Evolutionary conservation across 1,284 basidiomycete genomes (phyloP), one percentile per base, ranked within the genome.

Genomic region (Cutaneotrichosporon spelunceum): DNA sequence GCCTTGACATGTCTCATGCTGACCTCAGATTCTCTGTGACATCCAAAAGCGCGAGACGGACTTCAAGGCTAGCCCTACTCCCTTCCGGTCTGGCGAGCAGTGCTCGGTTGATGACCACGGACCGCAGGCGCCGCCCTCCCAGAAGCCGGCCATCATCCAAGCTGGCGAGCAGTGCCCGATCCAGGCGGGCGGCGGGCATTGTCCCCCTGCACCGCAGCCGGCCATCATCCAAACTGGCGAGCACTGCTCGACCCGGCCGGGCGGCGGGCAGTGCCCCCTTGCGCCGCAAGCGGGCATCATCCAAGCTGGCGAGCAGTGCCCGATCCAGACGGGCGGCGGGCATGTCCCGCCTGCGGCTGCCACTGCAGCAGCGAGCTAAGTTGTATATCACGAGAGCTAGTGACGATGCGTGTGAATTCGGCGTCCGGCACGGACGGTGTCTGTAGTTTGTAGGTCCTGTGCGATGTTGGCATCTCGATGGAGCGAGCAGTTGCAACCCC

Each of bases 11-110:
- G 30, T 11, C 34, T n/a, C 19, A 4, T 27, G 24, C 57, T 53
- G 19, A 52, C 49, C 7, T 27, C 49, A 69, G 66, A 57, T 68
- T n/a, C 58, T 71, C 36, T 66, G 63, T 33, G 68, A 71, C 39
- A 66, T 69, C 45, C 29, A 36, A 33, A 62, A 56, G 53, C 59
- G 68, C 42, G 66, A 68, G 45, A 45, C 33, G n/a, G 55, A 9
- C 30, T 8, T 7, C 29, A 23, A 8, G 7, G 2, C 30, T 19
- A 5, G 27, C 11, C 45, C 55, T 13, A 53, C 57, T 6, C 6
- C 24, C 45, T 48, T 23, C 45, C 45, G 24, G 45, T 8, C 45
- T 23, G 45, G 45, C 21, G 45, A 48, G 24, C 45, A 48, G 45
- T 48, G 45, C 45, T 23, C 23, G 8, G 24, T 48, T n/a, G n/a